phyloP scores from a whole-genome alignment of 805 yeast genomes.

The Blastobotrys americana region DNA sequence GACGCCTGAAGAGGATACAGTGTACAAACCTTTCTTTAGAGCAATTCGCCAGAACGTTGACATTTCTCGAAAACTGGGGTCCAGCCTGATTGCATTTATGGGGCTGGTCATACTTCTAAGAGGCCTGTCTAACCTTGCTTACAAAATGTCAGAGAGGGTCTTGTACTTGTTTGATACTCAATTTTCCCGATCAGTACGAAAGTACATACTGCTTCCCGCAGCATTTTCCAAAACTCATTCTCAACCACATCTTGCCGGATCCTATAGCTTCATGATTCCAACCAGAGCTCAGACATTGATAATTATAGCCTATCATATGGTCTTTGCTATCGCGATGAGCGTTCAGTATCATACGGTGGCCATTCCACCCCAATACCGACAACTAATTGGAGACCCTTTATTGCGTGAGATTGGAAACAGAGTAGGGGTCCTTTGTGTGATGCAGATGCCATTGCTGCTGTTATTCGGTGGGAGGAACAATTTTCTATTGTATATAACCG shows the following conservation, averaged over 20 bases:
- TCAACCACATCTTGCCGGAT: conserved; percentile 11
- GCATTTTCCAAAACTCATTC: conserved; percentile 23
- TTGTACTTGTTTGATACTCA: conserved; percentile 1
- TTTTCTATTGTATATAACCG: conserved; percentile 52
- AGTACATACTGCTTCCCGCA: conserved; percentile 25
- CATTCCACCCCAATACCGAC: not conserved
- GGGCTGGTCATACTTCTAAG: not conserved
- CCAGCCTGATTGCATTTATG: not conserved
- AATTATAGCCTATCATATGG: conserved; percentile 12
- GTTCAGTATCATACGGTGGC: not conserved
- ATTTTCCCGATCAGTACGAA: conserved; percentile 16
- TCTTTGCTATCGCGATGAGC: not conserved
- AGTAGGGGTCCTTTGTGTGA: conserved; percentile 39
- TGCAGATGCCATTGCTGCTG: conserved; percentile 37
- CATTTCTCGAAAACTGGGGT: not conserved
- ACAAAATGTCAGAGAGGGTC: not conserved
- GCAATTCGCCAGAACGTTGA: not conserved
- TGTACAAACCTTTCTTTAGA: not conserved
- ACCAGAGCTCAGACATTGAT: conserved; percentile 33
- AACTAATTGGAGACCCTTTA: not conserved
- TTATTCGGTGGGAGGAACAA: conserved; percentile 67
- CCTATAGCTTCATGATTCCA: conserved; percentile 26
- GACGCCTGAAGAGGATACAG: not conserved
- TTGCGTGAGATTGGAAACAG: conserved; percentile 17
- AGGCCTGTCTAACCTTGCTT: not conserved